Conservation (phyloP, 202 grass and related monocot genomes). For the Brachypodium distachyon region DNA sequence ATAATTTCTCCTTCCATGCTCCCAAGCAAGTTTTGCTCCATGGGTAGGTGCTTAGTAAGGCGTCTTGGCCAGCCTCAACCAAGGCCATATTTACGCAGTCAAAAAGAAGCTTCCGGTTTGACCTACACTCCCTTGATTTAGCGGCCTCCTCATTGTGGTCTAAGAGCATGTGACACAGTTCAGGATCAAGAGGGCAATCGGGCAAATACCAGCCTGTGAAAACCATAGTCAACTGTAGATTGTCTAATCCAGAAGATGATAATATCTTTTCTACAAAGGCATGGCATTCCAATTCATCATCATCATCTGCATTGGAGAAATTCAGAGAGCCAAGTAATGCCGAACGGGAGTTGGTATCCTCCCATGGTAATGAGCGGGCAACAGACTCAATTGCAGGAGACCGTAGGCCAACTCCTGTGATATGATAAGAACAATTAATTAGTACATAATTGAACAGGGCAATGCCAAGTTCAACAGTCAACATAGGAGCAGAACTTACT, state of each 20-base stretch:
- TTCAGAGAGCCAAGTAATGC: not conserved
- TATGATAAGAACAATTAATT: not conserved
- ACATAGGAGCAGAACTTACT: conserved; percentile 32
- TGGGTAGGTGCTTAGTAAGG: conserved; percentile 29
- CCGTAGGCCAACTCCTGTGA: conserved; percentile 16
- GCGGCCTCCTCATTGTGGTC: conserved; percentile 64
- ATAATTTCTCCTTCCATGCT: not conserved
- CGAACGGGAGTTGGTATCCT: conserved; percentile 36
- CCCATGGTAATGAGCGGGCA: conserved; percentile 52
- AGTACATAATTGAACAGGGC: not conserved
- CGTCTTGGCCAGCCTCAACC: conserved; percentile 47
- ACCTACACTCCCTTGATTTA: conserved; percentile 60
- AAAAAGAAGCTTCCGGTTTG: conserved; percentile 76
- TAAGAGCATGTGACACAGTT: conserved; percentile 53
- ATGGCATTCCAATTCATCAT: conserved; percentile 43
- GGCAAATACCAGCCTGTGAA: conserved; percentile 57
- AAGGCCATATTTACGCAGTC: conserved; percentile 65
- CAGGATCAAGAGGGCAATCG: conserved; percentile 56
- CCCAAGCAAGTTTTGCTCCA: conserved; percentile 19
- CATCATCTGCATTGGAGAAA: conserved; percentile 13
- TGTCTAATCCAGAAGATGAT: conserved; percentile 51
- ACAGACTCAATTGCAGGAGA: conserved; percentile 37
- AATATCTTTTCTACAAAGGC: conserved; percentile 59
- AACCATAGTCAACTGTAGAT: conserved; percentile 28
- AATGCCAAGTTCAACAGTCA: not conserved